These are phyloP conservation scores for Insectozyma bohioensis DNA, from an alignment of 1,139 yeast genomes.

Conservation along the genomic window DNA sequence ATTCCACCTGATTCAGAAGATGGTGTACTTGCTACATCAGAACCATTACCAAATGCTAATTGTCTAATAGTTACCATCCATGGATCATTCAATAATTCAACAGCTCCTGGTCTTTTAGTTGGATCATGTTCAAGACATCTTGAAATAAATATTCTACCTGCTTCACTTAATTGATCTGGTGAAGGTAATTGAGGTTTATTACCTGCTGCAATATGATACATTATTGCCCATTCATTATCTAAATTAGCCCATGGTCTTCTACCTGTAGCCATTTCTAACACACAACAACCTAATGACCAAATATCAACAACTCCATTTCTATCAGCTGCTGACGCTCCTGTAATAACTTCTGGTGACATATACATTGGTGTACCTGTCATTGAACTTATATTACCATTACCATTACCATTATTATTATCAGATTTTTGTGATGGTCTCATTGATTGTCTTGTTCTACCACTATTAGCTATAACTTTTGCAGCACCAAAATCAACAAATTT, in stretches of 20 bases:
- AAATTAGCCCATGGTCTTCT: conserved; percentile 86
- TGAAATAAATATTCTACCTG: conserved; percentile 69
- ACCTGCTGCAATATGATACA: conserved; percentile 98
- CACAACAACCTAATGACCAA: conserved; percentile 84
- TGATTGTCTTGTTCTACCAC: conserved; percentile 45
- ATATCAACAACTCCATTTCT: conserved; percentile 77
- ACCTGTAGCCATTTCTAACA: conserved; percentile 81
- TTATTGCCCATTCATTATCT: conserved; percentile 97
- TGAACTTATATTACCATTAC: conserved; percentile 38
- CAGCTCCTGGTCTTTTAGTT: conserved; percentile 74
- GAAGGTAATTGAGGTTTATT: conserved; percentile 86
- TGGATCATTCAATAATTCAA: conserved; percentile 82
- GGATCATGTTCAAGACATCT: conserved; percentile 87
- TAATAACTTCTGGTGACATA: conserved; percentile 96
- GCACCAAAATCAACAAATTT: conserved; percentile 98
- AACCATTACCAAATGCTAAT: conserved; percentile 60
- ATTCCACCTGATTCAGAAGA: conserved; percentile 28
- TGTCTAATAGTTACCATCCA: conserved; percentile 80
- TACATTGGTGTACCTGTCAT: conserved; percentile 99
- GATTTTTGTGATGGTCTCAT: conserved; percentile 12
- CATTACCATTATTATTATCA: conserved; percentile 10
- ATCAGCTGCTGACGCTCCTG: conserved; percentile 68
- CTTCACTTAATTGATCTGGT: conserved; percentile 70
- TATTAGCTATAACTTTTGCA: conserved; percentile 86
- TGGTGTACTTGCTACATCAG: conserved; percentile 40